Base-by-base conservation (phyloP, 2,329 filamentous ascomycete species). In the Fusarium sublunatum region DNA sequence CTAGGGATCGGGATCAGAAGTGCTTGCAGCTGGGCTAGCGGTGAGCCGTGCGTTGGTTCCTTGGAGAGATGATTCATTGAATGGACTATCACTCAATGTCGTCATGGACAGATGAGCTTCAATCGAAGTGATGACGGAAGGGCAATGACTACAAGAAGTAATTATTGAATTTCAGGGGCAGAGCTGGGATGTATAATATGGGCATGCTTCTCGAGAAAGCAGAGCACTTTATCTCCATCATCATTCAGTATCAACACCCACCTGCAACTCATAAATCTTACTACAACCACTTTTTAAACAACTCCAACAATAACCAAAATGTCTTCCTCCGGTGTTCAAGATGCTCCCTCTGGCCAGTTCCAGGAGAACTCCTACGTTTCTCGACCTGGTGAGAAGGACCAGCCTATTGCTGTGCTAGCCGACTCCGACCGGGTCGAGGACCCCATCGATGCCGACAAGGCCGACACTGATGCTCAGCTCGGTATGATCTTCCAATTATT, bases 11-110 rank as follows among this genome's bases (percentile, higher is more conserved):
- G 19, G 34, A 31, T 22, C 48, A 24, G 31, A 48, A 53, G 48
- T 63, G 31, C 45, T 59, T 50, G 63, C 58, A 54, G 44, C 25
- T 44, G 15, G 10, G 56, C 42, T 41, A 46, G 34, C 24, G 34
- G 26, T 8, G 38, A 56, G 12, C 35, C 39, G 48, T 42, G 54
- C 7, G 49, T 40, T 60, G 28, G 57, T 44, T 24, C 22, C 24
- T 39, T 43, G 24, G 6, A 5, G 41, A 68, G 58, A 65, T 69
- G 66, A 68, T 59, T 69, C 61, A 63, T 66, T 55, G 45, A 56
- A 32, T 39, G 13, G 52, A 13, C 26, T 42, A 42, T 58, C 36
- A 43, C 35, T 55, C 40, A 49, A 69, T 69, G 67, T 68, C 67
- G 67, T 69, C 67, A 69, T 69, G 58, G 55, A 65, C 43, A 64